Evolutionary conservation across 495 filamentous ascomycete species (phyloP).

Genomic region (Antarctomyces pellizariae): DNA sequence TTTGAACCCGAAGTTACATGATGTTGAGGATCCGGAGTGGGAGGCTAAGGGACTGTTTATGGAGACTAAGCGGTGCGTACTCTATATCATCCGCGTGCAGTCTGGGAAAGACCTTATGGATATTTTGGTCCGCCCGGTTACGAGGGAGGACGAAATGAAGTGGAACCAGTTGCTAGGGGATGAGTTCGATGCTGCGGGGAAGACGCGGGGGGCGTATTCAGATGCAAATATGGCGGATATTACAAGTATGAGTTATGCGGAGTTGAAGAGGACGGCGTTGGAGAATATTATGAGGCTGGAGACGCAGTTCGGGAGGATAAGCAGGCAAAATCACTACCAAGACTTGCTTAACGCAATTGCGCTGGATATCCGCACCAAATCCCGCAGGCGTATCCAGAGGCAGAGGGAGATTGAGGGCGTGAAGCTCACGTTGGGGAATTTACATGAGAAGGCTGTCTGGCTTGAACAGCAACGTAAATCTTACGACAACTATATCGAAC

Average conservation of each 20-base stretch:
- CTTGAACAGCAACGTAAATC: conserved; percentile 86
- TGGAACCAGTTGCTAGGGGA: conserved; percentile 72
- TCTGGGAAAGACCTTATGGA: conserved; percentile 80
- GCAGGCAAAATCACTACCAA: conserved; percentile 83
- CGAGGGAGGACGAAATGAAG: conserved; percentile 63
- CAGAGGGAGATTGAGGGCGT: conserved; percentile 80
- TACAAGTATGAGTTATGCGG: conserved; percentile 68
- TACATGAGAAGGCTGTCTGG: conserved; percentile 81
- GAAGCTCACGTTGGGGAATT: conserved; percentile 53
- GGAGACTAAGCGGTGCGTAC: conserved; percentile 90
- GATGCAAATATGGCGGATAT: conserved; percentile 78
- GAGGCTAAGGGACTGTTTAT: conserved; percentile 82
- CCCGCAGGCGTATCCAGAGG: conserved; percentile 71
- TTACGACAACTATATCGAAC: conserved; percentile 98
- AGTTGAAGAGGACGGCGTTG: conserved; percentile 76
- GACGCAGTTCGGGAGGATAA: conserved; percentile 59
- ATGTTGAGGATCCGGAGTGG: conserved; percentile 79
- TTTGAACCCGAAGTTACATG: conserved; percentile 74
- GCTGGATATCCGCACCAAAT: conserved; percentile 90
- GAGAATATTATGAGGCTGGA: conserved; percentile 89
- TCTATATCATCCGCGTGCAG: conserved; percentile 96
- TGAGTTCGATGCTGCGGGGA: conserved; percentile 45
- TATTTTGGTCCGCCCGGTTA: conserved; percentile 79
- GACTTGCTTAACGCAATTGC: conserved; percentile 93
- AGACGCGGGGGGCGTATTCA: conserved; percentile 66